Evolutionary conservation across 345 rosid species (phyloP), one percentile per base, ranked within the genome.

Genomic region (Salix arbutifolia): DNA sequence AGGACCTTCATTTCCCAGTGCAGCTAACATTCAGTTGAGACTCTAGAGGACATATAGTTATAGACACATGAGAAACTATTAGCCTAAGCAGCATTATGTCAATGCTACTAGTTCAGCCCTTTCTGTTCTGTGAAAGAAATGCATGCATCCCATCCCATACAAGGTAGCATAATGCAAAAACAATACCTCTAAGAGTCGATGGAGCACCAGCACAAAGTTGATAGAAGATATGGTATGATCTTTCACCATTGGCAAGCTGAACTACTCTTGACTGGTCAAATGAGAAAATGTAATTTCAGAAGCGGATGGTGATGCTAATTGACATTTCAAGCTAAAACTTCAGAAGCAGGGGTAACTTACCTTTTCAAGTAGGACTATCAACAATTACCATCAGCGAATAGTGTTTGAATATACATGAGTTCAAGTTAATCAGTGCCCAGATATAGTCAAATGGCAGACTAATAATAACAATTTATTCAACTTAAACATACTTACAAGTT

Each of bases 141-240:
- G 76, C 17, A 25, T 8, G 40, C 12, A 8, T 33, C 23, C 44
- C 67, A 68, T 52, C 52, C 30, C 30, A 50, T 26, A 21, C n/a
- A 70, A 30, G 37, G 69, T 73, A 23, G 67, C 23, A 71, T 46
- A 48, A 42, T 6, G 4, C 21, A 78, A 71, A 71, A 80, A 70
- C 61, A 40, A 53, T 87, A 96, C 99, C 99, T 92, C 87, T 93
- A 60, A 96, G 91, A 81, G 65, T 74, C 56, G 90, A 83, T 26
- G 98, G 88, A 89, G 96, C 98, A 71, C 99, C 98, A 71, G 92
- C 94, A 88, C 99, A 96, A 35, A 96, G 87, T 84, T 92, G 93
- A 83, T 96, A 96, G 76, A 96, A 92, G 75, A 96, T 81, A 76
- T 93, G 98, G 82, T 89, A 96, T 33, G 99, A 91, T 83, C 99